Conservation (phyloP, 2,329 filamentous ascomycete species). For the Hysterium pulicare region DNA sequence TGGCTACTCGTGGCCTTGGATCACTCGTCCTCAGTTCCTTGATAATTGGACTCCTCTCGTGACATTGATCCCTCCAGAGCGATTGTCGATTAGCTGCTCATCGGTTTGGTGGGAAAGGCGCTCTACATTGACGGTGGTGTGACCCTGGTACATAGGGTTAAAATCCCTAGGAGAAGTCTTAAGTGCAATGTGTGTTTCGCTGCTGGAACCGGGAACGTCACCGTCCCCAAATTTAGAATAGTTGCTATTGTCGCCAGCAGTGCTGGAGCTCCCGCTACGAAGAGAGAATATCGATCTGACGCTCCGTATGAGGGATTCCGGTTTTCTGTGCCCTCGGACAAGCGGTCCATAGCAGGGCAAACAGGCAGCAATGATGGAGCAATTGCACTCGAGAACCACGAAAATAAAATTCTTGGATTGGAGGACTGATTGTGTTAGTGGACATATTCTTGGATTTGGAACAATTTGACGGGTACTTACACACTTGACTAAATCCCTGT, state of each 20-base stretch:
- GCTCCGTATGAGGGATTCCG: slow-evolving; percentile 3
- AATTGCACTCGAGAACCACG: slow-evolving; percentile 8
- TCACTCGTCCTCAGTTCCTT: too few relatives aligned
- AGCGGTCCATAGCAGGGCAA: slow-evolving; percentile 8
- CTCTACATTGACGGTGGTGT: background rate
- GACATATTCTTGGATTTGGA: too few relatives aligned
- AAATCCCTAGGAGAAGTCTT: background rate
- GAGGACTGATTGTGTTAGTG: background rate
- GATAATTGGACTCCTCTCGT: background rate
- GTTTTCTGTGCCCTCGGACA: background rate
- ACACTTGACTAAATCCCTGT: background rate
- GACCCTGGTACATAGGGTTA: background rate
- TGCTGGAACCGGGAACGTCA: background rate
- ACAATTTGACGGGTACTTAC: background rate
- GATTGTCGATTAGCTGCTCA: background rate
- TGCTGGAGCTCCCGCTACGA: background rate
- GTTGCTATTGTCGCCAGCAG: background rate
- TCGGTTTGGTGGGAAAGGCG: background rate
- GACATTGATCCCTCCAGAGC: background rate
- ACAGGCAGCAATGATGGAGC: slow-evolving; percentile 9
- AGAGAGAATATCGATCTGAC: slow-evolving; percentile 5
- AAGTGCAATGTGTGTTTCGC: background rate
- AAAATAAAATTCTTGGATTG: slow-evolving; percentile 3
- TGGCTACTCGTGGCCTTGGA: too few relatives aligned
- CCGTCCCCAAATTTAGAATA: background rate